These are phyloP conservation scores for Gnaphalium uliginosum DNA, from an alignment of 129 eudicot species.

Conservation along the genomic window DNA sequence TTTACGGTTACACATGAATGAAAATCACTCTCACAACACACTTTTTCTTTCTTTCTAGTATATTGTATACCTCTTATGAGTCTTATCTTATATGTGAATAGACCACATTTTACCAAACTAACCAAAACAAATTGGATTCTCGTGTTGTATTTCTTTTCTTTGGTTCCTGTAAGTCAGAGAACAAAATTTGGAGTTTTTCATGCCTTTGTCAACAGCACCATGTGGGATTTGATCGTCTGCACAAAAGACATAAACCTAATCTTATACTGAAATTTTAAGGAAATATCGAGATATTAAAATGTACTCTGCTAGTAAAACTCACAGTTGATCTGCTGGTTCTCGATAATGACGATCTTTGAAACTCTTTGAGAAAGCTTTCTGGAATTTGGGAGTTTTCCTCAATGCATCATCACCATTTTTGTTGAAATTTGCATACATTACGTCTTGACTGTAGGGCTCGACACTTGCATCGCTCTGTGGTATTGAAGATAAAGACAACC, in stretches of 20 bases:
- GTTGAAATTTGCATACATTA: conserved; percentile 31
- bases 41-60: background rate
- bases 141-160: background rate
- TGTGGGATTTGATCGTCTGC: conserved; percentile 31
- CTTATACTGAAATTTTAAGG: background rate
- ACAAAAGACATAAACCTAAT: conserved; percentile 14
- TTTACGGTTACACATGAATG: background rate
- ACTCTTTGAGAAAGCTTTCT: conserved; percentile 31
- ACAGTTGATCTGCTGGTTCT: conserved; percentile 29
- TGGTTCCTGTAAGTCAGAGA: conserved; percentile 1
- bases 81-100: background rate
- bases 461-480: conserved; percentile 37
- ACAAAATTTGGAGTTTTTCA: background rate
- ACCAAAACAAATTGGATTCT: conserved; percentile 3
- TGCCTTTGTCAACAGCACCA: conserved; percentile 29
- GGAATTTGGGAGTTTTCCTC: conserved; percentile 18
- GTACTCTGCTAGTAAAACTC: conserved; percentile 13
- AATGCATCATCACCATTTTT: conserved; percentile 23
- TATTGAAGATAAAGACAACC: conserved; percentile 40
- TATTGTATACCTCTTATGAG: conserved; percentile 8
- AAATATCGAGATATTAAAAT: background rate
- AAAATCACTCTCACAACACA: conserved; percentile 2
- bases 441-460: conserved; percentile 40
- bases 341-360: conserved; percentile 23
- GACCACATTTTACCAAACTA: background rate